Base-by-base conservation (phyloP, 2,329 filamentous ascomycete genomes). In the Acephala macrosclerotiorum region DNA sequence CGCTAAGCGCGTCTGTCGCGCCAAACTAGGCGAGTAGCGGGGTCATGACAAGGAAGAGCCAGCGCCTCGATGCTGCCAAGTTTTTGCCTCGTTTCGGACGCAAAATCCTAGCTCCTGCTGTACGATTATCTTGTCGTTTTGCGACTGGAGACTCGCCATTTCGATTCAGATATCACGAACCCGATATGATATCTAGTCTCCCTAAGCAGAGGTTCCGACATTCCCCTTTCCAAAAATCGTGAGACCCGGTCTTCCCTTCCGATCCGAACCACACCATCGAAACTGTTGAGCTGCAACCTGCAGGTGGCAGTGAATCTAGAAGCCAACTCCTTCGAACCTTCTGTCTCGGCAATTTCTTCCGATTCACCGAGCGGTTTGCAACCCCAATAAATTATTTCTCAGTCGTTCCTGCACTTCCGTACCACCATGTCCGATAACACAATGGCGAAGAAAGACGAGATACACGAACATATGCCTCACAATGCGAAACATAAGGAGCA, bases 401-500 rank as follows among this genome's bases (percentile, higher is more conserved):
- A 3, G 14, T 51, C 12, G 5, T 25, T 22, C 47, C 20, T 12
- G 18, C 3, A 11, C 47, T 22, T 51, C 25, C n/a, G 9, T 51
- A 3, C 25, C 3, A 12, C 45, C 11, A 55, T 14, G 20, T 55
- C 12, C 8, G 20, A 22, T 29, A 16, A 22, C 59, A 69, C 65
- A 20, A 72, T 70, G 70, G 58, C 68, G 58, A 66, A 68, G 58
- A 66, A 68, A 22, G 65, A 70, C 53, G 60, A 71, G 56, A 68
- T 71, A 16, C 69, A 71, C 38, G 69, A 71, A 12, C 69, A 71
- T 38, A 66, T 71, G 64, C 67, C 66, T 58, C 69, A 66, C 38
- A 66, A 67, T 33, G 36, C 53, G 6, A 65, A 68, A 36, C 71
- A 75, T 66, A 87, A 87, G 76, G 87, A 90, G 77, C 81, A 88